Base-by-base conservation (phyloP, 495 filamentous ascomycete species). In the Bryoglossum gracile region DNA sequence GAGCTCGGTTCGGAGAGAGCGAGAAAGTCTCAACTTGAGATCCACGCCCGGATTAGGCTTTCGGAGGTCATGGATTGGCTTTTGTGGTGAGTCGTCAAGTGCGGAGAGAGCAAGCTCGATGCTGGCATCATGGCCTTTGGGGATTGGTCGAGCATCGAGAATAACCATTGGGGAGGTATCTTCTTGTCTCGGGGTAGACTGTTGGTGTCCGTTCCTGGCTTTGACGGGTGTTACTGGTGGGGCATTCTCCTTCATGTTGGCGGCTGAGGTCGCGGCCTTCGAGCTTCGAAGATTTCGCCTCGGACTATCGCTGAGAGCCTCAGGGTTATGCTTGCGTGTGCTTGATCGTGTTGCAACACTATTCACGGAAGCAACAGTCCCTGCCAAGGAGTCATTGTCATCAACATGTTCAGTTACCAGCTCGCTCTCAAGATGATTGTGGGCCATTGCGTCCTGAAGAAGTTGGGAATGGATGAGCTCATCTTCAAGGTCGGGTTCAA, bases 1-100 rank as follows among this genome's bases (percentile, higher is more conserved):
- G 4, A 81, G 60, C 25, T 77, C 71, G 45, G 76, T 83, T 22
- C 79, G 77, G 10, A 91, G 63, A 53, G 63, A 54, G 40, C 69
- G 68, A 11, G 45, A 40, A 5, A 59, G 41, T 14, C 32, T 22
- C 10, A 59, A 18, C 19, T 56, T 59, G 10, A 54, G 34, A 37
- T 56, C 57, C 4, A 21, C 33, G 4, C 26, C 16, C 8, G 51
- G 44, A 30, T 30, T 13, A 17, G 45, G 25, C 8, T 44, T 56
- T 18, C 52, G 32, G 22, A 54, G 51, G 48, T 53, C 46, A 28
- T 51, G 53, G 28, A 47, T 14, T 11, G 25, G 33, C 37, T 53
- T 53, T 5, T 43, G 38, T 3, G 58, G 55, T 10, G 59, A 62
- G 2, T 41, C 49, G 2, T 41, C 49, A 8, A 55, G 30, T 2